Conservation (phyloP, 176 grass and related monocot species). For the Cocos nucifera region DNA sequence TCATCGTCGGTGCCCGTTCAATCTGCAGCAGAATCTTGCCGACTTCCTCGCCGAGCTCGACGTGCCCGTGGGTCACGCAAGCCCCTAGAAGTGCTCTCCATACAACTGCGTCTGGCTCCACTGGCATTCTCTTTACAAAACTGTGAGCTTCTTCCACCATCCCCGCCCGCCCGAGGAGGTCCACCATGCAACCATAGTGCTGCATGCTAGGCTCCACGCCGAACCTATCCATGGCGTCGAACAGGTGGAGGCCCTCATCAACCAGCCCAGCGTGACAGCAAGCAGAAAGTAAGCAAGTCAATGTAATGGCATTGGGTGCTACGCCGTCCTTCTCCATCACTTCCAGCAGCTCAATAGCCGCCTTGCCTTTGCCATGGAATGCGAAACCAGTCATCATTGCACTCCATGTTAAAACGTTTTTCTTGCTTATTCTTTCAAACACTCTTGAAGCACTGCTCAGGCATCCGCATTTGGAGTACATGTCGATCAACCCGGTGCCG, state of each 20-base stretch:
- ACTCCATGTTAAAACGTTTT: slow-evolving; percentile 13
- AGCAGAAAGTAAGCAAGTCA: slow-evolving; percentile 6
- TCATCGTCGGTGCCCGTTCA: too few relatives aligned
- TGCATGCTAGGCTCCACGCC: slow-evolving; percentile 2
- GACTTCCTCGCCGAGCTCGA: slow-evolving; percentile 1
- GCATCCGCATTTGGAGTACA: slow-evolving; percentile 18
- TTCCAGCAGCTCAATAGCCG: background rate
- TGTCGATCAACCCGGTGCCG: slow-evolving; percentile 11
- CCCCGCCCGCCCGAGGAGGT: slow-evolving; percentile 10
- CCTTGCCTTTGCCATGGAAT: background rate
- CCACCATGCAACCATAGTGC: slow-evolving; percentile 13
- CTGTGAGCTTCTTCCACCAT: slow-evolving; percentile 6
- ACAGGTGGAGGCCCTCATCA: slow-evolving; percentile 4
- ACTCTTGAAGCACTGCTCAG: slow-evolving; percentile 1
- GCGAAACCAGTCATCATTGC: slow-evolving; percentile 3
- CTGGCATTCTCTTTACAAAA: background rate
- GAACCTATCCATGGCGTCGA: slow-evolving; percentile 2
- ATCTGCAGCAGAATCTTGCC: background rate
- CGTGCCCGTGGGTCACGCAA: slow-evolving; percentile 1
- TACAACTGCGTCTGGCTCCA: background rate
- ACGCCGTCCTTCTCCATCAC: background rate
- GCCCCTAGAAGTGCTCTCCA: slow-evolving; percentile 14
- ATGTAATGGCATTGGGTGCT: background rate
- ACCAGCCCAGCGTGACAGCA: slow-evolving; percentile 7
- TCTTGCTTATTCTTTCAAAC: slow-evolving; percentile 1